A percentile compares a stretch with the other conserved stretches of the same genome.
phyloP scores from a whole-genome alignment of 1,284 basidiomycete species.

The Cryptococcus neoformans region DNA sequence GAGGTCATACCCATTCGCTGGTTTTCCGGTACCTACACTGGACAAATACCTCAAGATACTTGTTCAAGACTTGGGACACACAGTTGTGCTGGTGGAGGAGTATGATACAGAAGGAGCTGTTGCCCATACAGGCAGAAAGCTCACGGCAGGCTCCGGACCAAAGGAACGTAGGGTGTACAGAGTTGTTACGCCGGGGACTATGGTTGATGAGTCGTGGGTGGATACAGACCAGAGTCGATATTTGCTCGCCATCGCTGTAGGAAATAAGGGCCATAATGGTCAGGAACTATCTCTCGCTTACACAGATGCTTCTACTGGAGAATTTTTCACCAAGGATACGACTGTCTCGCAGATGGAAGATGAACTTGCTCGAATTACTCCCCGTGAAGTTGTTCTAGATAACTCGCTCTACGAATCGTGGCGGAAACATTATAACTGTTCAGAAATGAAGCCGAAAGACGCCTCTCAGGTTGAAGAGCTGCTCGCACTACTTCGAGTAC shows the following conservation, averaged over 20 bases:
- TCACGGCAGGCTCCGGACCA: slow-evolving; percentile 54
- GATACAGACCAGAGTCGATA: slow-evolving; percentile 84
- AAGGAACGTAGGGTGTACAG: slow-evolving; percentile 66
- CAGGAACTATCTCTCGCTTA: slow-evolving; percentile 65
- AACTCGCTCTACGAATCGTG: slow-evolving; percentile 47
- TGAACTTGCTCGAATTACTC: slow-evolving; percentile 76
- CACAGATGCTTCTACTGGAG: slow-evolving; percentile 93
- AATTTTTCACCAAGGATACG: slow-evolving; percentile 74
- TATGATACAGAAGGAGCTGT: slow-evolving; percentile 53
- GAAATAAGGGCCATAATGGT: background rate
- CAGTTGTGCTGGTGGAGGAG: slow-evolving; percentile 91
- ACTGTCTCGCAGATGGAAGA: slow-evolving; percentile 63
- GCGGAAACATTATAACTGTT: slow-evolving; percentile 6
- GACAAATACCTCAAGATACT: slow-evolving; percentile 82
- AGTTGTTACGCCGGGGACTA: slow-evolving; percentile 85
- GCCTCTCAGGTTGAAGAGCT: slow-evolving; percentile 3
- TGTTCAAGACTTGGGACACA: slow-evolving; percentile 73
- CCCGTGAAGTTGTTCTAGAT: slow-evolving; percentile 76
- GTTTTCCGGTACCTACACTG: slow-evolving; percentile 81
- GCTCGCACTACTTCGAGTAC: slow-evolving; percentile 27
- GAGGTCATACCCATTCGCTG: slow-evolving; percentile 65
- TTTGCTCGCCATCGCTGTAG: slow-evolving; percentile 65
- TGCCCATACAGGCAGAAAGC: slow-evolving; percentile 49
- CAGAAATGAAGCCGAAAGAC: background rate
- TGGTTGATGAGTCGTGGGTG: slow-evolving; percentile 84